Evolutionary conservation across 345 rosid genomes (phyloP), one percentile per base, ranked within the genome.

Genomic region (Euphorbia pulcherrima): DNA sequence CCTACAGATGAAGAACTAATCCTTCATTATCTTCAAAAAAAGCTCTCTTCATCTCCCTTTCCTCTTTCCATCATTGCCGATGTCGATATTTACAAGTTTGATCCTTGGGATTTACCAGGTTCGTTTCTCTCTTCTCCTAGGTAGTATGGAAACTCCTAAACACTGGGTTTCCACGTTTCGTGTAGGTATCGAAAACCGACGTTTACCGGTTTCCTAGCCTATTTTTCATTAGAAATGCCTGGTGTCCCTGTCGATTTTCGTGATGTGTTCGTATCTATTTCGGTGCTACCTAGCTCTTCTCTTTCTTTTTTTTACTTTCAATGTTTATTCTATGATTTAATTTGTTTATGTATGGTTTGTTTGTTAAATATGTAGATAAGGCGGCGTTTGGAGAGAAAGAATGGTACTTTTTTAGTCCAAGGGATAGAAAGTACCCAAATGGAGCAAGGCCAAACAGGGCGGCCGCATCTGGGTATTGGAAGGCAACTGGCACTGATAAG

Each of bases 21-120:
- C 79, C 90, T 86, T 75, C 96, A 94, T 79, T 94, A 94, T 81
- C 86, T 94, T 1, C 79, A 61, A 59, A 86, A 83, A 82, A 94
- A 88, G 69, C 62, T 88, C 4, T 59, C 87, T 2, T 91, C 96
- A 48, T 54, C 78, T 8, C 88, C 87, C 1, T 83, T 94, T n/a
- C 91, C 95, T 0, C 80, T 81, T 64, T 91, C 97, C 33, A 84
- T 94, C 84, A 88, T 94, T 27, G 96, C 96, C 0, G 99, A 91
- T 66, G 97, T 94, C 8, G 89, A 94, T 72, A 91, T 94, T 73
- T 94, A 94, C 80, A 94, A 94, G 81, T 87, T 79, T 41, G 87
- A 94, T 83, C 99, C 99, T 2, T 94, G 99, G 99, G 92, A 94
- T 0, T 84, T 91, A 51, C 97, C 96, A 63, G 89, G 99, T 93